phyloP scores from a whole-genome alignment of 148 eudicot species.

The Polygonum aviculare region DNA sequence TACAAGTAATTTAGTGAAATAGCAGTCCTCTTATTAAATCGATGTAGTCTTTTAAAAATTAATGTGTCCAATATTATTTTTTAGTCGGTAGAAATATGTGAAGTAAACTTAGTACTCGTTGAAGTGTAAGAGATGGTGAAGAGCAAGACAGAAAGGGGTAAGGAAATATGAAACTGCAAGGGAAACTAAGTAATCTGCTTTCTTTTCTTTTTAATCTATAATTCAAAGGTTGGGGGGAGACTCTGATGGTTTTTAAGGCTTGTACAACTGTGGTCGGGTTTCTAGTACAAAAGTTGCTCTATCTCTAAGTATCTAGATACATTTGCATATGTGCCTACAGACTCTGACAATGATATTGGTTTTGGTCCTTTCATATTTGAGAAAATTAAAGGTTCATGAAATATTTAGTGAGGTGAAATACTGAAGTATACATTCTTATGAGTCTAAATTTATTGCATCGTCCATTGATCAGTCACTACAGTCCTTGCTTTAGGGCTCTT shows the following conservation, averaged over 20 bases:
- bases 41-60: neutral
- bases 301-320: neutral
- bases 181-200: neutral
- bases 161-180: neutral
- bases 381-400: neutral
- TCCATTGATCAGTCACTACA: neutral
- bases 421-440: neutral
- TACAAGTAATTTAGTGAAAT: too few species aligned
- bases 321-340: neutral
- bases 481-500: neutral
- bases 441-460: neutral
- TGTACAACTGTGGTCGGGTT: constrained; percentile 18
- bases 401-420: neutral
- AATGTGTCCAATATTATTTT: neutral
- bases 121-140: neutral
- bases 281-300: constrained; percentile 30
- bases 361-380: neutral
- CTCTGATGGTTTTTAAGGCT: neutral
- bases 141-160: neutral
- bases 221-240: neutral
- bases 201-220: neutral
- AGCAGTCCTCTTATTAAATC: neutral
- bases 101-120: neutral
- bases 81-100: neutral
- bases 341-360: neutral